These are phyloP conservation scores for Coemansia sp. DNA, from an alignment of 192 early-diverging fungal genomes.

Conservation along the genomic window DNA sequence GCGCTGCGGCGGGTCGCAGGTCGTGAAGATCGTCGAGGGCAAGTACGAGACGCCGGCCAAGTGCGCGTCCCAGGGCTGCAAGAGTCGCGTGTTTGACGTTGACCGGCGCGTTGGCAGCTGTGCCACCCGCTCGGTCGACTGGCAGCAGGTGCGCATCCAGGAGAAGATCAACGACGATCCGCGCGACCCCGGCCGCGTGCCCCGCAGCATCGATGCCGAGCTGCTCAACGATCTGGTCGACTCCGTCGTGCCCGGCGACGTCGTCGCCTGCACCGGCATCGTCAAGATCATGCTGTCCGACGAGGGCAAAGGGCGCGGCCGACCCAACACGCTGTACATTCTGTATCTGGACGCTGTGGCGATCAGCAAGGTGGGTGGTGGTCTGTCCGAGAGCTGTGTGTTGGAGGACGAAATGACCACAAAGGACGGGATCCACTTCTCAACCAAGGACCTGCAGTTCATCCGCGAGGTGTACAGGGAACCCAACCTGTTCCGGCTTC, in stretches of 20 bases:
- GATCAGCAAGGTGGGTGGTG: slow-evolving; percentile 59
- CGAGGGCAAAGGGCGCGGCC: slow-evolving; percentile 59
- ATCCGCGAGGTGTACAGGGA: slow-evolving; percentile 65
- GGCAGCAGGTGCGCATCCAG: slow-evolving; percentile 81
- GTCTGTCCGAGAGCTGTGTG: slow-evolving; percentile 27
- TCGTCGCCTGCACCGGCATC: slow-evolving; percentile 73
- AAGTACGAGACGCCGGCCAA: slow-evolving; percentile 61
- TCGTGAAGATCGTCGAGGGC: slow-evolving; percentile 65
- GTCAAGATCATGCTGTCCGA: slow-evolving; percentile 72
- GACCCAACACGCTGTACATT: slow-evolving; percentile 65
- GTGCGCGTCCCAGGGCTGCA: slow-evolving; percentile 67
- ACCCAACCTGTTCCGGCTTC: slow-evolving; percentile 65
- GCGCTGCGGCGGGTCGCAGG: slow-evolving; percentile 59
- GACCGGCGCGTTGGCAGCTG: slow-evolving; percentile 49
- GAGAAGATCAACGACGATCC: slow-evolving; percentile 77
- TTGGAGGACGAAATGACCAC: slow-evolving; percentile 48
- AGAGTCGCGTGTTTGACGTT: slow-evolving; percentile 64
- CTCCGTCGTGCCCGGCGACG: slow-evolving; percentile 77
- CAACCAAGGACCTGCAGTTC: slow-evolving; percentile 69
- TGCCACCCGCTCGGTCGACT: slow-evolving; percentile 66
- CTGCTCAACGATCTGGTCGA: slow-evolving; percentile 76
- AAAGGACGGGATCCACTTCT: slow-evolving; percentile 72
- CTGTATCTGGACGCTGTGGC: slow-evolving; percentile 74
- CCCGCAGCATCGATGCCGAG: slow-evolving; percentile 78
- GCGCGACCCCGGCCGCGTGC: slow-evolving; percentile 67